Evolutionary conservation across 208 protist genomes (phyloP), one percentile per base, ranked within the genome.

Genomic region (Crithidia mellificae): DNA sequence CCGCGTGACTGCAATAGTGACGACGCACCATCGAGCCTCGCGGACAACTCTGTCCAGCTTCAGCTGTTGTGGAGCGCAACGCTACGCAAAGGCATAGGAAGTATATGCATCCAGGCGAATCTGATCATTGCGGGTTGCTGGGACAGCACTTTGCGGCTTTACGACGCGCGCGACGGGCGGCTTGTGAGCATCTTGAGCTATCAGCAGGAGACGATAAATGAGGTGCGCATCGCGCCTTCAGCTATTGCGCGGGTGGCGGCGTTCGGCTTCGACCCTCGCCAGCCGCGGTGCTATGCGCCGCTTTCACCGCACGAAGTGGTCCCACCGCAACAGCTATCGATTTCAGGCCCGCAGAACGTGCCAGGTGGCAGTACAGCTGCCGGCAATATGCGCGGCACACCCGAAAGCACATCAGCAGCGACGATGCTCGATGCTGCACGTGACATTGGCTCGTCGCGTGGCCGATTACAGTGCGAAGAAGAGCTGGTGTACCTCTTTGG

Each of bases 121-220:
- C 52, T 92, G 20, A 56, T 80, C 38, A 59, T 95, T 8, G 49
- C 84, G 7, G 90, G 87, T 6, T 82, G 80, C 27, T 95, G 90
- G 87, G 90, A 95, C 70, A 78, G 79, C 54, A 90, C 79, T 12
- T 49, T 92, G 54, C 86, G 90, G 34, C 78, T 91, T 14, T 87
- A 87, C 54, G 87, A 79, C 51, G 75, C 54, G 17, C 72, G 72
- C 20, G 75, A 80, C 25, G 87, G 84, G 0, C 59, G 72, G 22
- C 68, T 90, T 20, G 59, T 93, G 34, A 79, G 80, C 12, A 83
- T 92, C 22, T 65, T 94, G 46, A 80, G 78, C 29, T 83, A 77
- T 53, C 89, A 94, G 39, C 69, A 32, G 12, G 78, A 63, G 2
- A 72, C 80, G 30, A 80, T 94, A 3, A 86, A 94, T 44, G 78